Percentiles rank a stretch among this genome's conserved stretches.
Conservation (phyloP, 352 stramenopile species). For the Phytopythium sindhum region DNA sequence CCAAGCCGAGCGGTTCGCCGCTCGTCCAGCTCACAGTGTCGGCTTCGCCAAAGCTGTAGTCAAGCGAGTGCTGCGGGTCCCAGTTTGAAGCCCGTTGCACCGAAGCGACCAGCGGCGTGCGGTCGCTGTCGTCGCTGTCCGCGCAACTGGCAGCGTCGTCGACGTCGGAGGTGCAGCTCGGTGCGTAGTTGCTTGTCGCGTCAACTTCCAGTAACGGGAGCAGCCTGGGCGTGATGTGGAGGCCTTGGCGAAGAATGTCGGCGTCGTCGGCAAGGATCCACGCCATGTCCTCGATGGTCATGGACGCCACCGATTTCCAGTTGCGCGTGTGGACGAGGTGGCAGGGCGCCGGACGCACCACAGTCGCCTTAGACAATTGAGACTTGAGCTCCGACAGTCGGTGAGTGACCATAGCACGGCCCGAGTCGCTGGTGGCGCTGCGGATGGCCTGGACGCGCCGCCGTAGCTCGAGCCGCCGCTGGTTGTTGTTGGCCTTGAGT, state of each 20-base stretch:
- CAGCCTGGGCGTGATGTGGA: neutral
- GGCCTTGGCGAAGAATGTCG: neutral
- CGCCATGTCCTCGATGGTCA: neutral
- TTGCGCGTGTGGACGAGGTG: neutral
- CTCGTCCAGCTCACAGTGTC: neutral
- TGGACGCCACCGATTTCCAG: neutral
- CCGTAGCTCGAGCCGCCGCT: conserved; percentile 12
- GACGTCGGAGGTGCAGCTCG: neutral
- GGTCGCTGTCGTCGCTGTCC: neutral
- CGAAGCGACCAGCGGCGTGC: neutral
- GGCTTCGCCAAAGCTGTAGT: neutral
- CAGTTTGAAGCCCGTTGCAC: neutral
- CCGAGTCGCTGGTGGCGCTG: neutral
- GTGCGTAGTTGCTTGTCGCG: neutral
- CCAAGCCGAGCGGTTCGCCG: too few species aligned
- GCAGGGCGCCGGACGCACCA: too few species aligned
- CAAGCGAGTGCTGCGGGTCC: neutral
- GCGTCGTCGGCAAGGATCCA: neutral
- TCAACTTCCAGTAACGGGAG: neutral
- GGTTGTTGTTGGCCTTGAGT: conserved; percentile 47
- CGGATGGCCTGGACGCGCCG: neutral
- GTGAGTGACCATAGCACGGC: too few species aligned
- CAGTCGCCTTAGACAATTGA: neutral
- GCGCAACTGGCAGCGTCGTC: neutral
- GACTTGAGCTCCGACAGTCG: neutral